These are phyloP conservation scores for Ophiostoma montium DNA, from an alignment of 2,329 filamentous ascomycete species.

Conservation along the genomic window DNA sequence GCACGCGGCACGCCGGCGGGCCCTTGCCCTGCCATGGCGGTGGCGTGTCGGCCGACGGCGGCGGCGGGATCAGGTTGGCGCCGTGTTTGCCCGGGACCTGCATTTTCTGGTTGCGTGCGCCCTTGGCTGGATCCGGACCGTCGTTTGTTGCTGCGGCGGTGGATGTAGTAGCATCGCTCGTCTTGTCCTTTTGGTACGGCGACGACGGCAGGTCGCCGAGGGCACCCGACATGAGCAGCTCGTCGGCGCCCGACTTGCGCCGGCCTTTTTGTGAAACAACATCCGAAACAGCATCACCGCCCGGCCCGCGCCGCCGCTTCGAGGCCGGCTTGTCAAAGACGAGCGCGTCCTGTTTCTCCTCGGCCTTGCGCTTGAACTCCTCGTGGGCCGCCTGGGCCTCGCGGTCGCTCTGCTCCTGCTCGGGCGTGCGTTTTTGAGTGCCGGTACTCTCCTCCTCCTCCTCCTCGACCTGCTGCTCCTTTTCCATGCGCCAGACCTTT, in stretches of 20 bases:
- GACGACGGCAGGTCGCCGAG: constrained; percentile 35
- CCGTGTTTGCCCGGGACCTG: constrained; percentile 27
- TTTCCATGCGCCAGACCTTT: constrained; percentile 51
- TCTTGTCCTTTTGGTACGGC: constrained; percentile 12
- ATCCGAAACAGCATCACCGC: neutral
- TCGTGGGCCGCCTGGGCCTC: constrained; percentile 42
- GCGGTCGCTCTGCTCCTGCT: constrained; percentile 40
- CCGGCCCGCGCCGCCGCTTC: constrained; percentile 22
- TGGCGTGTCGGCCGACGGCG: constrained; percentile 31
- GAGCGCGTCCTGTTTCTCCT: constrained; percentile 42
- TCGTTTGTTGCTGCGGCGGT: neutral
- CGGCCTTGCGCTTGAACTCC: constrained; percentile 42
- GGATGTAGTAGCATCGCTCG: neutral
- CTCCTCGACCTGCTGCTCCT: constrained; percentile 34
- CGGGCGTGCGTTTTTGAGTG: constrained; percentile 28
- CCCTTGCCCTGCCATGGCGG: constrained; percentile 46
- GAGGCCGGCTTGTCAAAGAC: constrained; percentile 34
- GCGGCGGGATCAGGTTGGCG: constrained; percentile 38
- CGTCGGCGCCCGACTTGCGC: constrained; percentile 10
- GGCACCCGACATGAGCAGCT: constrained; percentile 43
- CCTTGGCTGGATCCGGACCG: neutral
- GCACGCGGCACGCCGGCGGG: constrained; percentile 65
- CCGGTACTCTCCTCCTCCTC: constrained; percentile 9
- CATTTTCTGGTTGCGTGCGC: constrained; percentile 1
- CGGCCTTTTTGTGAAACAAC: neutral